Evolutionary conservation across 2,329 filamentous ascomycete genomes (phyloP), one percentile per base, ranked within the genome.

Genomic region (Curvularia lunata): DNA sequence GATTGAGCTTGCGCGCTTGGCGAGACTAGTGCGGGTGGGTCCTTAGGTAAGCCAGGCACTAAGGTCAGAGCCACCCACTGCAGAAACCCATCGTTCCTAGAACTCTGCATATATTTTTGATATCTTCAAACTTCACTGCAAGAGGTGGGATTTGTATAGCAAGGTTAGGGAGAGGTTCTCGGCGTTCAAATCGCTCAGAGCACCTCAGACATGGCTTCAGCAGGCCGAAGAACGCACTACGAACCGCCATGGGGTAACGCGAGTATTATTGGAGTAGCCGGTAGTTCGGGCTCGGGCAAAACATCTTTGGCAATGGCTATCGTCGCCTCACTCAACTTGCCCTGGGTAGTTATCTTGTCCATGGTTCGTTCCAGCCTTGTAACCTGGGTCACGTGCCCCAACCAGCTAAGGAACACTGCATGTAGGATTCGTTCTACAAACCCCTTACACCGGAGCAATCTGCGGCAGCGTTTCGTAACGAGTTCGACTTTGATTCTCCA

Each of bases 271-370:
- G 95, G 92, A 49, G 90, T 99, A 69, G 94, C 95, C 64, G 95
- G 95, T 37, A 95, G 91, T 78, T 98, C 94, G 27, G 95, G 95
- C 41, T 98, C 94, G 25, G 88, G 94, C 56, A 99, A 99, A 82
- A 97, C 94, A 6, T 97, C 93, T 6, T 81, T 99, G 52, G 93
- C 95, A 30, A 86, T 96, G 75, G 92, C 94, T 63, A 97, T 99
- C 68, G 91, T 98, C 64, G 89, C 86, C 69, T 89, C 91, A 70
- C 81, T 99, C 69, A 97, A 95, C 78, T 81, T 99, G 63, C 95
- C 95, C 55, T 99, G 95, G 94, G 95, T 99, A 61, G 93, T 97
- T 48, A 97, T 99, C 78, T 79, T 99, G 69, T 96, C 93, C 41
- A 98, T 99, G 89, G 92, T 94, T 84, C 73, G 71, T 64, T 54